Base-by-base conservation (phyloP, 352 stramenopile species). In the Pythium monospermum region DNA sequence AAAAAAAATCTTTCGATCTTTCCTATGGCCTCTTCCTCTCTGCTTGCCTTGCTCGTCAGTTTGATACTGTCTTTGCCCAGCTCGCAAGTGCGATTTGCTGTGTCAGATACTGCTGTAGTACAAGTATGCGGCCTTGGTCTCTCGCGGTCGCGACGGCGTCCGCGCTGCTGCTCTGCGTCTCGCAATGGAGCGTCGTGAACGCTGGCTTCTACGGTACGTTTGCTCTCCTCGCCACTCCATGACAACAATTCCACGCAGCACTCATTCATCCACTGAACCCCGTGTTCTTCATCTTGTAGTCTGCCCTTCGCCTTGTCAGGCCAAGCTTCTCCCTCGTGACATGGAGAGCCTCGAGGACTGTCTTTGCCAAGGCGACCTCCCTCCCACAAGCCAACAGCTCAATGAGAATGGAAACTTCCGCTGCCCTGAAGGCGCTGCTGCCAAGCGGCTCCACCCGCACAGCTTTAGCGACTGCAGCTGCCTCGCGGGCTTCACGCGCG, bases 321-420 rank as follows among this genome's bases (percentile, higher is more conserved):
- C 83, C 46, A 87, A 83, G 74, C 49, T 91, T 26, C 69, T 91
- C n/a, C 80, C 83, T 32, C 73, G 75, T 33, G 83, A 94, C 59
- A 91, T 94, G 83, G 75, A 89, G 37, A 75, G 66, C 40, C 64
- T 85, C 32, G 71, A 87, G 31, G 76, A 94, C 55, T 94, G 83
- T 31, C 19, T 82, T 23, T 91, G 83, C 44, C 45, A 70, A 18
- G 64, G 50, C 18, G 40, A 60, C 23, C 22, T 35, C n/a, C n/a
- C 30, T 18, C 37, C 38, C 21, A 21, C 57, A 21, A 45, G 47
- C 2, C 40, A 49, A 11, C 42, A 51, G 12, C 50, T 26, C 53
- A 28, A 66, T 22, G 39, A 69, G 21, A 40, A 49, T 26, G 10
- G 3, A 12, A 30, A 7, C 25, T 84, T 68, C 38, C 65, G 57